These are phyloP conservation scores for Xanthoconium stramineum DNA, from an alignment of 768 basidiomycete species.

Conservation along the genomic window DNA sequence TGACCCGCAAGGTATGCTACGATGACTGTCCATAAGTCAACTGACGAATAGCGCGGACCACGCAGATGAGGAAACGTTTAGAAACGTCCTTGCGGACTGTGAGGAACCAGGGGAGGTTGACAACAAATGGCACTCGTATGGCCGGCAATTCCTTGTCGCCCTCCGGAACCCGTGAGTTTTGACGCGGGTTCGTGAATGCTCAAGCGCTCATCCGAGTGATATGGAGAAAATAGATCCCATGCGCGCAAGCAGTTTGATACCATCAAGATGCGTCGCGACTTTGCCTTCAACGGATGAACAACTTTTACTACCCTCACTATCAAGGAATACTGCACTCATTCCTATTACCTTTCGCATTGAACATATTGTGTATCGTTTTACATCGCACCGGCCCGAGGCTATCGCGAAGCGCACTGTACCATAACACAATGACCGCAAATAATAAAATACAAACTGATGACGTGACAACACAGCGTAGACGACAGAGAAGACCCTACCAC, in stretches of 20 bases:
- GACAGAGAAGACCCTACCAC: neutral
- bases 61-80: slow-evolving; percentile 16
- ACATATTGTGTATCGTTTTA: slow-evolving; percentile 11
- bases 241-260: slow-evolving; percentile 19
- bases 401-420: slow-evolving; percentile 4
- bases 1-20: slow-evolving; percentile 16
- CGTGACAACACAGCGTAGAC: neutral
- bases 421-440: neutral
- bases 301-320: neutral
- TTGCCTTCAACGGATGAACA: slow-evolving; percentile 29
- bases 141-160: slow-evolving; percentile 17
- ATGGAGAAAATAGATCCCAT: neutral
- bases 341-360: neutral
- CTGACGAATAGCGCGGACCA: neutral
- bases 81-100: slow-evolving; percentile 13
- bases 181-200: neutral
- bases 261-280: slow-evolving; percentile 30
- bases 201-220: neutral
- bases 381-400: neutral
- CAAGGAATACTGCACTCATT: neutral
- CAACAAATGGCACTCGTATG: slow-evolving; percentile 21
- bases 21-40: neutral
- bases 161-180: slow-evolving; percentile 17
- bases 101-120: slow-evolving; percentile 13
- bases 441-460: neutral